phyloP scores from a whole-genome alignment of 768 basidiomycete genomes.

The Cystofilobasidium capitatum region DNA sequence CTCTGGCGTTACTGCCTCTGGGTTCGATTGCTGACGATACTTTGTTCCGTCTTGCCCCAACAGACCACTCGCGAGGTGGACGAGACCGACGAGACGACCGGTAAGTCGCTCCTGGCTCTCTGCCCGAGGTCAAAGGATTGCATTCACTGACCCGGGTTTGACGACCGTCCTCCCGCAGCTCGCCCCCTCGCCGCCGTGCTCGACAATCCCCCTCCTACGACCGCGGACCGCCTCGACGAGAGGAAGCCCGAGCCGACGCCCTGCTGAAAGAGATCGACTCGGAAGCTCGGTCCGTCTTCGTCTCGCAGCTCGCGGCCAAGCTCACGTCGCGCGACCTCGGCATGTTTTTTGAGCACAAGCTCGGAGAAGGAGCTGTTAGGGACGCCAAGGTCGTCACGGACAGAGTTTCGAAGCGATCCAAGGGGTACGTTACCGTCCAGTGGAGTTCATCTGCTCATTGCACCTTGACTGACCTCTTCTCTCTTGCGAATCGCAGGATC shows the following conservation, averaged over 20 bases:
- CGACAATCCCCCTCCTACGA: conserved; percentile 41
- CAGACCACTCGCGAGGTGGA: conserved; percentile 38
- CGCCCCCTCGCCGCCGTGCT: conserved; percentile 22
- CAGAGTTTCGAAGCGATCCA: conserved; percentile 86
- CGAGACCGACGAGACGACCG: conserved; percentile 14
- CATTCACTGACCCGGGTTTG: too few relatives aligned
- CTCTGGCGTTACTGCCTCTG: too few relatives aligned
- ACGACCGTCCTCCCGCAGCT: not conserved
- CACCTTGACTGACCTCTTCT: not conserved
- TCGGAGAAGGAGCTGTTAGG: conserved; percentile 86
- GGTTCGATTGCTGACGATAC: too few relatives aligned
- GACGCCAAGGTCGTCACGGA: conserved; percentile 96
- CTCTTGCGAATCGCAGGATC: conserved; percentile 43
- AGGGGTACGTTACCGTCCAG: conserved; percentile 57
- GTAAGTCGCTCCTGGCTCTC: not conserved
- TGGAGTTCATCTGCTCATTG: not conserved
- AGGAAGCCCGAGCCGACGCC: conserved; percentile 49
- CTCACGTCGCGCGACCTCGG: conserved; percentile 95
- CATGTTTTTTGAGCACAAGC: conserved; percentile 95
- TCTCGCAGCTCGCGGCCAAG: conserved; percentile 93
- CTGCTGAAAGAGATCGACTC: conserved; percentile 84
- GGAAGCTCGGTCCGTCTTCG: conserved; percentile 96
- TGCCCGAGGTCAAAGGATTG: not conserved
- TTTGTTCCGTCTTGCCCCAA: too few relatives aligned
- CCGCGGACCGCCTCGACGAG: conserved; percentile 41